Evolutionary conservation across 2,329 filamentous ascomycete genomes (phyloP).

Genomic region (Beauveria asiatica): DNA sequence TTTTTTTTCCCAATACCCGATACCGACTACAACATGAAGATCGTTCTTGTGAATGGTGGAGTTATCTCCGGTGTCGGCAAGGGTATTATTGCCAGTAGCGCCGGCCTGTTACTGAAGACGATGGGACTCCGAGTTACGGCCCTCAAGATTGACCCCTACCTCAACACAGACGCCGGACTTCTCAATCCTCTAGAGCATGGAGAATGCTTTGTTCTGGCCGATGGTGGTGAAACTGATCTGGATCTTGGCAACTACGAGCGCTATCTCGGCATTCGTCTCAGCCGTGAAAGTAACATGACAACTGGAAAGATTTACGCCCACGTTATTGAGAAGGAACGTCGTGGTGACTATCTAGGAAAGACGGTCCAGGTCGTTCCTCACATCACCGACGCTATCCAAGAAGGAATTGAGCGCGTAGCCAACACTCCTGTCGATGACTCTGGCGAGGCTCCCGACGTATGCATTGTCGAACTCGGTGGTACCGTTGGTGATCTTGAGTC

Average conservation of each 20-base stretch:
- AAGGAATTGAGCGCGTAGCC: slow-evolving; percentile 84
- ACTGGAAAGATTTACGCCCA: slow-evolving; percentile 93
- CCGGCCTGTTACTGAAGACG: slow-evolving; percentile 43
- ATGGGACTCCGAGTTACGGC: slow-evolving; percentile 21
- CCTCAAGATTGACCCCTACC: slow-evolving; percentile 43
- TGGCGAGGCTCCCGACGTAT: slow-evolving; percentile 76
- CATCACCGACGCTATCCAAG: slow-evolving; percentile 82
- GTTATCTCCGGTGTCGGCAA: too few relatives aligned
- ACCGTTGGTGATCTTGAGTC: slow-evolving; percentile 76
- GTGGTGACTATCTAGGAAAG: slow-evolving; percentile 73
- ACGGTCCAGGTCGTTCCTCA: slow-evolving; percentile 60
- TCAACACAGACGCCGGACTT: slow-evolving; percentile 29
- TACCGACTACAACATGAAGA: too few relatives aligned
- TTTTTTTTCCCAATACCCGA: too few relatives aligned
- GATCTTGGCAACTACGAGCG: slow-evolving; percentile 43
- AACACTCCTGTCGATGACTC: slow-evolving; percentile 81
- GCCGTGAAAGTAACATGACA: slow-evolving; percentile 88
- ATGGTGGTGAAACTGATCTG: slow-evolving; percentile 55
- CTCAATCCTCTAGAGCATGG: slow-evolving; percentile 54
- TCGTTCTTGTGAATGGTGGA: too few relatives aligned
- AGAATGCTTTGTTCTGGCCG: slow-evolving; percentile 80
- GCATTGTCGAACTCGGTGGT: slow-evolving; percentile 53
- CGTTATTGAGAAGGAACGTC: slow-evolving; percentile 65
- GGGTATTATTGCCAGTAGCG: slow-evolving; percentile 24
- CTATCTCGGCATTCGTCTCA: slow-evolving; percentile 65